Base-by-base conservation (phyloP, 106 monocot species). In the Acorus gramineus region DNA sequence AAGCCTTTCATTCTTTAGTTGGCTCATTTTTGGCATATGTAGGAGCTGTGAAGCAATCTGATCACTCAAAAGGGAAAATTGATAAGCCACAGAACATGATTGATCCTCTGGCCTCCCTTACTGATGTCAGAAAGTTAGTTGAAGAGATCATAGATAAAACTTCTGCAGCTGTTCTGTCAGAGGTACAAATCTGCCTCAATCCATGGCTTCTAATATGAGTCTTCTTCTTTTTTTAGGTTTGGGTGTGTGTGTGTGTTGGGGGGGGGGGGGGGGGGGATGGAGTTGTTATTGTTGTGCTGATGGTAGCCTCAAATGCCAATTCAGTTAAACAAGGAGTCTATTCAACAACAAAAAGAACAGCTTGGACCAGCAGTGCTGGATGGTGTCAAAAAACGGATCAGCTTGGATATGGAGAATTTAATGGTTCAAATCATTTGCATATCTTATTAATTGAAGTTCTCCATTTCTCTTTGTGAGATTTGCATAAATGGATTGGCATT, bases 81-180 rank as follows among this genome's bases (percentile, higher is more conserved):
- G 71, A 64, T 64, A 84, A 79, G 51, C 61, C 55, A 13, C 13
- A 66, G 47, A 75, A 45, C 61, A 79, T 47, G 42, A 9, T 45
- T 50, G 51, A 73, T 61, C 28, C 79, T 28, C 57, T 65, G 44
- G 62, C 64, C 62, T 65, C 65, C 52, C 65, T 71, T 61, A 68
- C 75, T 1, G 69, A 85, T 79, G 80, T 89, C 44, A 64, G 63
- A 8, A 79, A 79, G 51, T 73, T 89, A 49, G 79, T 89, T 6
- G 77, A 89, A 28, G 85, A 89, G 70, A 60, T 93, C 8, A 75
- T 93, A 74, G 58, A 77, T 43, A 89, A 83, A 60, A 74, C 74
- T 44, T 65, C 81, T 62, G 42, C 68, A 55, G 78, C 67, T 14
- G 71, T 89, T 69, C 42, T 85, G 7, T 59, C 69, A 9, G 89